phyloP scores from a whole-genome alignment of 805 yeast genomes.

The Saccharomycopsis sp. region DNA sequence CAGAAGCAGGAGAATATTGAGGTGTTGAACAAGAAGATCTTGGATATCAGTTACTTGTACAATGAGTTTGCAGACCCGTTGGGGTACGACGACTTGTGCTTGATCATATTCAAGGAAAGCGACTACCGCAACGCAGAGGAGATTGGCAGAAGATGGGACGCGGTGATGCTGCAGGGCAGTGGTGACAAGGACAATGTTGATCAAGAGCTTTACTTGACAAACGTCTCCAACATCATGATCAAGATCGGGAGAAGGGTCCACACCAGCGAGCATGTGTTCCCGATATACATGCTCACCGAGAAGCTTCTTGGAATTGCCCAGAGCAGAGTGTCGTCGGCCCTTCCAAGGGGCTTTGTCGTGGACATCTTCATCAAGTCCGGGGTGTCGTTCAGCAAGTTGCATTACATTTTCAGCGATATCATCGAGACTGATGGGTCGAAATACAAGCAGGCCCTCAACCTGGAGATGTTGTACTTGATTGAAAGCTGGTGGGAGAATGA shows the following conservation, averaged over 20 bases:
- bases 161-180: constrained; percentile 41
- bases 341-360: constrained; percentile 46
- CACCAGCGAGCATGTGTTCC: constrained; percentile 71
- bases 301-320: constrained; percentile 50
- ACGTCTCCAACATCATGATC: constrained; percentile 23
- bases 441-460: constrained; percentile 24
- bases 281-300: constrained; percentile 61
- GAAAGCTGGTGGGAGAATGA: constrained; percentile 61
- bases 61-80: constrained; percentile 82
- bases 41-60: constrained; percentile 69
- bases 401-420: constrained; percentile 52
- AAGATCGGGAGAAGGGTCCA: constrained; percentile 55
- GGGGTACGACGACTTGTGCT: constrained; percentile 76
- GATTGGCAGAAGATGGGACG: constrained; percentile 72
- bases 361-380: constrained; percentile 59
- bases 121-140: constrained; percentile 82
- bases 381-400: constrained; percentile 53
- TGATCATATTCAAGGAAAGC: constrained; percentile 69
- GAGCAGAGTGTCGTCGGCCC: constrained; percentile 27
- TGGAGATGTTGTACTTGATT: constrained; percentile 57
- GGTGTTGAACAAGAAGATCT: constrained; percentile 53
- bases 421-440: constrained; percentile 45
- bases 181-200: constrained; percentile 22
- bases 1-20: constrained; percentile 43
- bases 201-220: background rate